Percentiles rank a stretch among this genome's conserved stretches.
Evolutionary conservation across 148 eudicot genomes (phyloP).

Genomic region (Nepenthes mirabilis): DNA sequence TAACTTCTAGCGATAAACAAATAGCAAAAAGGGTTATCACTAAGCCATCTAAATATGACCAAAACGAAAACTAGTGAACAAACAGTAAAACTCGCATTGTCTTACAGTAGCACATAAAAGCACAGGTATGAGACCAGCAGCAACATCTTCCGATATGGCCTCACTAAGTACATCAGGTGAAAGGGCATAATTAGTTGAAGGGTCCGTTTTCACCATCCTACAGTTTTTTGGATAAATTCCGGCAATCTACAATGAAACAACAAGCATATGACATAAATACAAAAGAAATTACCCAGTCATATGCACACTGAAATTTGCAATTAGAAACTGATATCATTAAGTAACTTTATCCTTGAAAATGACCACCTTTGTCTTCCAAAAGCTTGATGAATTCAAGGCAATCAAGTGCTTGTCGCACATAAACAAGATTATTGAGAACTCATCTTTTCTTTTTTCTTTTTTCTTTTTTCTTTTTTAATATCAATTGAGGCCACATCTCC

Average conservation of each 20-base stretch:
- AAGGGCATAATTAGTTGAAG: slow-evolving; percentile 57
- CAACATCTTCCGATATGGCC: slow-evolving; percentile 52
- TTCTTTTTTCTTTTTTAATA: too few relatives aligned
- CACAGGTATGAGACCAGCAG: slow-evolving; percentile 65
- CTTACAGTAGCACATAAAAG: slow-evolving; percentile 89
- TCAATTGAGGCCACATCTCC: too few relatives aligned
- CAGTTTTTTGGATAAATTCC: slow-evolving; percentile 76
- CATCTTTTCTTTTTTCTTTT: too few relatives aligned
- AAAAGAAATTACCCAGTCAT: background rate
- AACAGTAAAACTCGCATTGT: background rate
- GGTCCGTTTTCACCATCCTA: slow-evolving; percentile 59
- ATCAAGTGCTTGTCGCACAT: too few relatives aligned
- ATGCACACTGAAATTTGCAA: background rate
- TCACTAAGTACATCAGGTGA: slow-evolving; percentile 49
- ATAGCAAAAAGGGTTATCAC: too few relatives aligned
- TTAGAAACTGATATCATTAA: too few relatives aligned
- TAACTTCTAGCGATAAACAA: too few relatives aligned
- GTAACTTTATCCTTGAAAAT: too few relatives aligned
- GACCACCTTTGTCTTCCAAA: too few relatives aligned
- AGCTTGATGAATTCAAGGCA: too few relatives aligned
- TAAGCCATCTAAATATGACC: too few relatives aligned
- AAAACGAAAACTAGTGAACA: background rate
- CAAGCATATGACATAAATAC: background rate
- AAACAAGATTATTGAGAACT: too few relatives aligned
- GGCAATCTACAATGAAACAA: slow-evolving; percentile 49